These are phyloP conservation scores for Sporopachydermia quercuum DNA, from an alignment of 805 yeast genomes.

Conservation along the genomic window DNA sequence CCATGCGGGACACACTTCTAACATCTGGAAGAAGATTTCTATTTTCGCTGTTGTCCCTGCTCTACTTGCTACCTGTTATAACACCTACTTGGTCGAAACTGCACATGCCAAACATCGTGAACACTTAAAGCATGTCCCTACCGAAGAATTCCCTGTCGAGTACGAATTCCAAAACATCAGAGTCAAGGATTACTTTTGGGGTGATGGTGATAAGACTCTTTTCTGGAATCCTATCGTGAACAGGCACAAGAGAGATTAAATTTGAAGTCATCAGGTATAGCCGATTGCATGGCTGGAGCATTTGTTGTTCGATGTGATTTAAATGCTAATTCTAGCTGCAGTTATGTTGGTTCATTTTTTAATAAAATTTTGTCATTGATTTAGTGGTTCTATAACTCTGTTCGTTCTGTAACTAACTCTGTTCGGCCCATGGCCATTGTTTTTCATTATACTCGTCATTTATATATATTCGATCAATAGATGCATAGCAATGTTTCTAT, in stretches of 20 bases:
- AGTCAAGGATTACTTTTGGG: conserved; percentile 89
- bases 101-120: conserved; percentile 86
- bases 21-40: conserved; percentile 77
- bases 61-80: conserved; percentile 57
- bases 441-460: too few relatives aligned
- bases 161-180: conserved; percentile 88
- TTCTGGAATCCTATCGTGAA: conserved; percentile 93
- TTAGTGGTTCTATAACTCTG: too few relatives aligned
- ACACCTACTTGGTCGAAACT: conserved; percentile 68
- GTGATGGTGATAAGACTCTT: conserved; percentile 92
- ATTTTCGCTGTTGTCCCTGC: conserved; percentile 73
- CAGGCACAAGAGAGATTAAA: conserved; percentile 39
- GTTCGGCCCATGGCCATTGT: neutral
- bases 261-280: conserved; percentile 30
- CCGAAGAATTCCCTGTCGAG: conserved; percentile 86
- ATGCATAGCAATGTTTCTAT: too few relatives aligned
- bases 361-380: too few relatives aligned
- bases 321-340: conserved; percentile 4
- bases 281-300: conserved; percentile 10
- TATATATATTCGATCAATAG: too few relatives aligned
- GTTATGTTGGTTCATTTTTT: too few relatives aligned
- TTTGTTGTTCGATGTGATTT: neutral
- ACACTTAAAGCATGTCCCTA: conserved; percentile 58
- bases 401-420: neutral
- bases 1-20: conserved; percentile 68